Conservation (phyloP, 805 yeast species). For the Blastobotrys robertii region DNA sequence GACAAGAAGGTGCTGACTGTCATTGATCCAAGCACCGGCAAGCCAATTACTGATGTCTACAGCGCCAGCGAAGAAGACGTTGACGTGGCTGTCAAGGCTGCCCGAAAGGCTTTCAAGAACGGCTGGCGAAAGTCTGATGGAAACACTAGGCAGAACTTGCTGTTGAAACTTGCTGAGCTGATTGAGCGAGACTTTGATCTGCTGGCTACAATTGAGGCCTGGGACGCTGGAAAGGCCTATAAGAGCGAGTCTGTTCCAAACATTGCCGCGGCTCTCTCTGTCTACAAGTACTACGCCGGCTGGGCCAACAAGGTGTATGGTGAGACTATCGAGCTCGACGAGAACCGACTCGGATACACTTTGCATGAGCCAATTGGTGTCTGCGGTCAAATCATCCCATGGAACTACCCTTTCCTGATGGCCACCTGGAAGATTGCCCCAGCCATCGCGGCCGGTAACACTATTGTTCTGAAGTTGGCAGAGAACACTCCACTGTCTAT, state of each 20-base stretch:
- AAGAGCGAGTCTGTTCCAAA: constrained; percentile 11
- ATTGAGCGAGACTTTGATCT: constrained; percentile 63
- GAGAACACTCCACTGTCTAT: constrained; percentile 69
- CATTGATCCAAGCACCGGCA: constrained; percentile 35
- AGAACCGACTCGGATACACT: constrained; percentile 55
- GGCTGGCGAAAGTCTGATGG: constrained; percentile 8
- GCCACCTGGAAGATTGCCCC: constrained; percentile 78
- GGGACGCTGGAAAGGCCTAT: constrained; percentile 80
- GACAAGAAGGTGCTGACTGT: constrained; percentile 53
- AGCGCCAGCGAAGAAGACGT: constrained; percentile 72
- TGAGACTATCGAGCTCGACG: constrained; percentile 48
- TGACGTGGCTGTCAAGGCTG: constrained; percentile 77
- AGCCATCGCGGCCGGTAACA: constrained; percentile 73
- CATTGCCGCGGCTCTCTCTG: constrained; percentile 33
- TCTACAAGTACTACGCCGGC: constrained; percentile 61
- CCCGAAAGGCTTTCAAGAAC: constrained; percentile 53
- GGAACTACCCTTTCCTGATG: constrained; percentile 67
- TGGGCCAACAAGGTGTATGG: constrained; percentile 56
- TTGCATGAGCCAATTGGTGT: constrained; percentile 59
- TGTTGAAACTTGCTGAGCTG: constrained; percentile 68
- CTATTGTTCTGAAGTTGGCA: constrained; percentile 61
- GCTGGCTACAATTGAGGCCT: constrained; percentile 72
- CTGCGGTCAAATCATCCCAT: constrained; percentile 60
- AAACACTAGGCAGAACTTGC: constrained; percentile 43
- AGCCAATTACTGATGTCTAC: constrained; percentile 53